These are phyloP conservation scores for Starmerella geochares DNA, from an alignment of 805 yeast species.

Conservation along the genomic window DNA sequence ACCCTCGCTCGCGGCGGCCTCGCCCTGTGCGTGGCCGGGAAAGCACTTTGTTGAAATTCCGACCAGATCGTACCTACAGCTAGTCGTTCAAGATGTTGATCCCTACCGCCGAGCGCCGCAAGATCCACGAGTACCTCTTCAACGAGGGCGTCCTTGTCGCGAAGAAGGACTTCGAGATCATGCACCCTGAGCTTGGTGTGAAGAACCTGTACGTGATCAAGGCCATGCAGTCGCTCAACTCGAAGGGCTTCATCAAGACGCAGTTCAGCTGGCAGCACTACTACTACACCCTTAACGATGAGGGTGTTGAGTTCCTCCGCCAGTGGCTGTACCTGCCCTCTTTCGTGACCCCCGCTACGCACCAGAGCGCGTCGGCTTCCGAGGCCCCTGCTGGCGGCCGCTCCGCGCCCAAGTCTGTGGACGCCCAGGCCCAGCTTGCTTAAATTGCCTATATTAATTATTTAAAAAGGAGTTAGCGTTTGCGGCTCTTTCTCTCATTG, in stretches of 20 bases:
- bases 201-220: slow-evolving; percentile 95
- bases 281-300: slow-evolving; percentile 99
- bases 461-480: slow-evolving; percentile 13
- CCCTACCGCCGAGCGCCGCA: slow-evolving; percentile 99
- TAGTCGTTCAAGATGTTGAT: slow-evolving; percentile 66
- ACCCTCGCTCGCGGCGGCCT: slow-evolving; percentile 8
- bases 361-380: slow-evolving; percentile 69
- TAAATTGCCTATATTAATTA: slow-evolving; percentile 19
- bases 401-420: slow-evolving; percentile 25
- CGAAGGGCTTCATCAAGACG: slow-evolving; percentile 98
- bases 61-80: slow-evolving; percentile 12
- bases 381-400: slow-evolving; percentile 52
- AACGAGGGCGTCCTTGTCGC: slow-evolving; percentile 99
- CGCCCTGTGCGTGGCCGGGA: slow-evolving; percentile 5
- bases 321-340: slow-evolving; percentile 97
- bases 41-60: slow-evolving; percentile 15
- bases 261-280: slow-evolving; percentile 99
- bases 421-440: slow-evolving; percentile 33
- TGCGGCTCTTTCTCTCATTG: slow-evolving; percentile 5
- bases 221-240: slow-evolving; percentile 98
- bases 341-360: slow-evolving; percentile 96
- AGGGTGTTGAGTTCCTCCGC: slow-evolving; percentile 97
- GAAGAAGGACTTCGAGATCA: slow-evolving; percentile 95
- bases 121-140: slow-evolving; percentile 98
- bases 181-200: slow-evolving; percentile 97